Evolutionary conservation across 1,139 yeast species (phyloP).

Genomic region (Zygosaccharomyces pseudobailii): DNA sequence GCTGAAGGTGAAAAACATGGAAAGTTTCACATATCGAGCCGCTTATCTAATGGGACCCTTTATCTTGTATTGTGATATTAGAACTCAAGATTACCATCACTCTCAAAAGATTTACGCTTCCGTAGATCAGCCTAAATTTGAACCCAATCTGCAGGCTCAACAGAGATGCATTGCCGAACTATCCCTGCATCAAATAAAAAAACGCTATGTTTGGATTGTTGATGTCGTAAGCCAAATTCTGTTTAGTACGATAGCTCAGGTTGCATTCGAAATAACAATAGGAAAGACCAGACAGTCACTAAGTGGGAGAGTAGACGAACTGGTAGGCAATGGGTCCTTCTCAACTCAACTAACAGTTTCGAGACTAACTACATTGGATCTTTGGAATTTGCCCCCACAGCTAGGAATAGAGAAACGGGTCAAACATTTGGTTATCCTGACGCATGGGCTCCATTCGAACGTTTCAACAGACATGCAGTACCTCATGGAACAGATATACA

Average conservation of each 20-base stretch:
- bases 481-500: slow-evolving; percentile 74
- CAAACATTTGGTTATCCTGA: slow-evolving; percentile 39
- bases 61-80: slow-evolving; percentile 78
- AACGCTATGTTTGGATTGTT: slow-evolving; percentile 66
- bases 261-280: slow-evolving; percentile 64
- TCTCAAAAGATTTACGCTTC: slow-evolving; percentile 53
- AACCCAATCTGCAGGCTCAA: slow-evolving; percentile 71
- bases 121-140: slow-evolving; percentile 70
- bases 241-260: slow-evolving; percentile 64
- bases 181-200: slow-evolving; percentile 41
- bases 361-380: slow-evolving; percentile 57
- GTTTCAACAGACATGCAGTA: slow-evolving; percentile 85
- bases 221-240: slow-evolving; percentile 84
- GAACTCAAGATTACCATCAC: slow-evolving; percentile 59
- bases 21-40: slow-evolving; percentile 72
- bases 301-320: slow-evolving; percentile 12
- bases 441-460: slow-evolving; percentile 93
- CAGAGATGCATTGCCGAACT: slow-evolving; percentile 52
- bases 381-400: slow-evolving; percentile 66
- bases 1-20: slow-evolving; percentile 69
- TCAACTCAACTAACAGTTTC: slow-evolving; percentile 41
- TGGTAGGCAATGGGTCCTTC: slow-evolving; percentile 22
- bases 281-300: slow-evolving; percentile 48
- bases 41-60: slow-evolving; percentile 90
- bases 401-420: slow-evolving; percentile 17